Evolutionary conservation across 2,329 filamentous ascomycete genomes (phyloP).

Genomic region (Fusarium sp.): DNA sequence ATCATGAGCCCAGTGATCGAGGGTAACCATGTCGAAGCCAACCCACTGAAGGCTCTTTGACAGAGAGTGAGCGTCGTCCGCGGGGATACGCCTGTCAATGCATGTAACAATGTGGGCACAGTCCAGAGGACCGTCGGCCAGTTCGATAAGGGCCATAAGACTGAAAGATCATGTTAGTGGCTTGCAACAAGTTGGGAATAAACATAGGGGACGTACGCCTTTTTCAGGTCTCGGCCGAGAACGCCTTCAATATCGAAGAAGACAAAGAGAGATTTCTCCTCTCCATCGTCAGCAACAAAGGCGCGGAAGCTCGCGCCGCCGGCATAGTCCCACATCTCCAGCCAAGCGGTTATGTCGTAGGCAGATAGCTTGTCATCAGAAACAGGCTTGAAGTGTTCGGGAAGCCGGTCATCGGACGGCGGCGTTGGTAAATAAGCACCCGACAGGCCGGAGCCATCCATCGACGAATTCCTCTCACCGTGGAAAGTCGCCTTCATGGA

Average conservation of each 20-base stretch:
- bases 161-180: slow-evolving; percentile 55
- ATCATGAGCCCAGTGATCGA: slow-evolving; percentile 78
- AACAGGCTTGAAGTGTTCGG: slow-evolving; percentile 52
- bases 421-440: slow-evolving; percentile 72
- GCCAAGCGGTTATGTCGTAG: slow-evolving; percentile 68
- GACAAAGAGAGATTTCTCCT: slow-evolving; percentile 82
- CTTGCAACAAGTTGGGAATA: neutral
- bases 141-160: slow-evolving; percentile 89
- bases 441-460: slow-evolving; percentile 87
- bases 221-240: slow-evolving; percentile 82
- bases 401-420: slow-evolving; percentile 60
- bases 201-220: slow-evolving; percentile 71
- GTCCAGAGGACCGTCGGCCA: slow-evolving; percentile 79
- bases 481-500: slow-evolving; percentile 92
- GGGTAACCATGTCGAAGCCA: slow-evolving; percentile 84
- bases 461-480: slow-evolving; percentile 87
- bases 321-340: slow-evolving; percentile 87
- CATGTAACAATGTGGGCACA: slow-evolving; percentile 84
- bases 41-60: slow-evolving; percentile 92
- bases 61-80: slow-evolving; percentile 72
- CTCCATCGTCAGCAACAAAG: slow-evolving; percentile 78
- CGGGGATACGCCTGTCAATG: slow-evolving; percentile 76
- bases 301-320: slow-evolving; percentile 87
- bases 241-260: slow-evolving; percentile 82
- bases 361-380: slow-evolving; percentile 44